Conservation (phyloP, 2,329 filamentous ascomycete species). For the Fusarium proliferatum region DNA sequence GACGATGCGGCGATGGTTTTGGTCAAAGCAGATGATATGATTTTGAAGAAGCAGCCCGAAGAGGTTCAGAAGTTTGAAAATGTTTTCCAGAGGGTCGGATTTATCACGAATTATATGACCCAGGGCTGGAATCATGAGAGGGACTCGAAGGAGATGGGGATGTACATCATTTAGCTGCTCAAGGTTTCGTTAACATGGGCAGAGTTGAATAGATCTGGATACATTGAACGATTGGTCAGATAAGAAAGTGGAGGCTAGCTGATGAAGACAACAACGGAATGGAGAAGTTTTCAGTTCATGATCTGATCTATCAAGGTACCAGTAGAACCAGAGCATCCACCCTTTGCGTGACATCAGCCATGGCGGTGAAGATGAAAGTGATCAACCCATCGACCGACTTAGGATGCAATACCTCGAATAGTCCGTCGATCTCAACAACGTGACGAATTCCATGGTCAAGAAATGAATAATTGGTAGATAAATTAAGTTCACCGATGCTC, state of each 20-base stretch:
- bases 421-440: neutral
- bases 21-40: slow-evolving; percentile 11
- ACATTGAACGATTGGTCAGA: neutral
- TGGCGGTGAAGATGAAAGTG: neutral
- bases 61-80: slow-evolving; percentile 20
- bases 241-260: neutral
- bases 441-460: neutral
- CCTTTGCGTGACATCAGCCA: neutral
- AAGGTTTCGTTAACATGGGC: fast-evolving
- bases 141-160: slow-evolving; percentile 14
- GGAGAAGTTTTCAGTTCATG: neutral
- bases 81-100: slow-evolving; percentile 37
- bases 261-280: fast-evolving
- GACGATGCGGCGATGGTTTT: slow-evolving; percentile 36
- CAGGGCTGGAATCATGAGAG: slow-evolving; percentile 23
- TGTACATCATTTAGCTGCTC: slow-evolving; percentile 31
- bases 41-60: slow-evolving; percentile 16
- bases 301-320: neutral
- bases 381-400: neutral
- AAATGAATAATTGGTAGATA: neutral
- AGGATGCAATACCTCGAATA: neutral
- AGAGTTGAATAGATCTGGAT: no score
- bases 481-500: neutral
- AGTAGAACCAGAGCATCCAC: neutral
- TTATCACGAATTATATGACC: slow-evolving; percentile 28